Conservation (phyloP, 176 grass and related monocot species). For the Avena atlantica region DNA sequence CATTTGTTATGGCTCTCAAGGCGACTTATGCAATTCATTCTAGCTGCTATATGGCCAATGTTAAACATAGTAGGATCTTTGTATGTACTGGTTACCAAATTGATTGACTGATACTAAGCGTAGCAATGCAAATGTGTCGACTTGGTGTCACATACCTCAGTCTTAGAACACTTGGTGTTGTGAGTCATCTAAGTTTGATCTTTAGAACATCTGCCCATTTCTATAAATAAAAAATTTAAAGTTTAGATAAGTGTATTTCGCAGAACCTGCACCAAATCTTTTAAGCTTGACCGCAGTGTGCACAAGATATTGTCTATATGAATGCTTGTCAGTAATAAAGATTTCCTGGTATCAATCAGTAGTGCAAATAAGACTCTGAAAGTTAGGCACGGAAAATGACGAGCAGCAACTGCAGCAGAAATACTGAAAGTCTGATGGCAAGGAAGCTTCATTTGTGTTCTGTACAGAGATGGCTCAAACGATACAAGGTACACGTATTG, state of each 20-base stretch:
- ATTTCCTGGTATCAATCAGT: background rate
- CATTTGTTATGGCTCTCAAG: background rate
- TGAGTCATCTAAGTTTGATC: background rate
- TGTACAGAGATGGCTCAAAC: background rate
- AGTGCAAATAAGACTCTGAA: background rate
- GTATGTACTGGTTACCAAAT: background rate
- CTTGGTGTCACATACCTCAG: background rate
- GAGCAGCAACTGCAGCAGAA: background rate
- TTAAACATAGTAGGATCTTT: background rate
- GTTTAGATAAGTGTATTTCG: background rate
- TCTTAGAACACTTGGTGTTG: background rate
- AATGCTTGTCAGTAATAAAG: background rate
- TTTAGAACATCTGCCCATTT: background rate
- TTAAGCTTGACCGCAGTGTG: background rate
- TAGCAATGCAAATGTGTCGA: background rate
- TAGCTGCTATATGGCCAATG: background rate
- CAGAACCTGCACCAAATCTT: background rate
- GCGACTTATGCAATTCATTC: background rate
- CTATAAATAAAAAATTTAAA: background rate
- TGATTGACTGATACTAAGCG: background rate
- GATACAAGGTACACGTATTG: background rate
- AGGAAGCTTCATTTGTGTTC: conserved; percentile 7
- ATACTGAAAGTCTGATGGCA: background rate
- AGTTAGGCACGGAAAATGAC: background rate
- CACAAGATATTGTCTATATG: background rate